Evolutionary conservation across 495 filamentous ascomycete genomes (phyloP), one percentile per base, ranked within the genome.

Genomic region (Jackrogersella multiformis): DNA sequence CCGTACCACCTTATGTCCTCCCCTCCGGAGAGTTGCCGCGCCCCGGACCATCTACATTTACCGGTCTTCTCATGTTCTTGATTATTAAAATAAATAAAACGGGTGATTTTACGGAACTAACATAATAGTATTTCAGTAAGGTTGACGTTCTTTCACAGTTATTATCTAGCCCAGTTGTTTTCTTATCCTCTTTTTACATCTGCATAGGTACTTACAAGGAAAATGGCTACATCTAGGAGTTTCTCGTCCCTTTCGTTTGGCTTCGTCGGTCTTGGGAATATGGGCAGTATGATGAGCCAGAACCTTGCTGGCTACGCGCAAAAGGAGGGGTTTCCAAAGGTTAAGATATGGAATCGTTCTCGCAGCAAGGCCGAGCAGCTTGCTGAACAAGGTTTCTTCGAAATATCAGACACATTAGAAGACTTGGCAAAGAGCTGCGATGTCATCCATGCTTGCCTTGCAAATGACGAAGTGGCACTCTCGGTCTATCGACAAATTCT

Each of bases 321-420:
- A 24, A 59, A 48, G 5, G 28, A 48, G 26, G 56, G 56, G 16
- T 49, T 48, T 16, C 42, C 56, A 38, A 59, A 49, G 20, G 56
- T 59, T 13, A 59, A 59, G 21, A 32, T 59, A 38, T 59, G 56
- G 56, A 59, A 59, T 38, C 56, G 56, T 16, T 59, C 56, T 49
- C 56, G 42, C 21, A n/a, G 56, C 10, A 59, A 59, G 15, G 42
- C 42, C 32, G 32, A 59, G 7, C 39, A 58, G 13, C 56, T 59
- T 15, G 42, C 20, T 4, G 20, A 10, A 52, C 28, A 52, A 1
- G 48, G 48, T 12, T 52, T 36, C 16, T 52, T 52, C 15, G 48
- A 52, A 36, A 18, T 52, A 23, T 34, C 48, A 35, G 48, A 35
- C 18, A 52, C 48, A 35, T 12, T 52, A 16, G 48, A 52, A 52